These are phyloP conservation scores for Acidomyces sp. DNA, from an alignment of 495 filamentous ascomycete genomes.

Conservation along the genomic window DNA sequence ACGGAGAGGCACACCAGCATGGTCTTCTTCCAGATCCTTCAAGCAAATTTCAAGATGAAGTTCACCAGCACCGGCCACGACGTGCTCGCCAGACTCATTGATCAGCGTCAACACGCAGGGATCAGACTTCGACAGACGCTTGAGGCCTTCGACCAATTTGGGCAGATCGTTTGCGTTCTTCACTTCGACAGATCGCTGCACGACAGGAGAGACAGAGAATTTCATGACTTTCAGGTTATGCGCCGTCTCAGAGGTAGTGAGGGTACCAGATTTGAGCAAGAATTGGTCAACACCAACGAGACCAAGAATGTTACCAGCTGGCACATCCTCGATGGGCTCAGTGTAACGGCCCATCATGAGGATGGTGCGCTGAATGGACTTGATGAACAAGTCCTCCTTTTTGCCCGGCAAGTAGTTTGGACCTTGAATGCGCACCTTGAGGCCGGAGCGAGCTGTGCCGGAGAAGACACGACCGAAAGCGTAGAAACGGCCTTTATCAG, in stretches of 20 bases:
- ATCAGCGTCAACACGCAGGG: constrained; percentile 90
- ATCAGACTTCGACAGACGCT: constrained; percentile 99
- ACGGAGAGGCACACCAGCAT: constrained; percentile 92
- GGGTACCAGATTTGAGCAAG: constrained; percentile 99
- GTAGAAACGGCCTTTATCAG: constrained; percentile 99
- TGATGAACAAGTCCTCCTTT: constrained; percentile 99
- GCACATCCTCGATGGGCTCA: constrained; percentile 98
- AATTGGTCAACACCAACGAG: constrained; percentile 99
- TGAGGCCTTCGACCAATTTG: constrained; percentile 99
- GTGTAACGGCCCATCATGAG: constrained; percentile 99
- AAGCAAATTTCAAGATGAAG: constrained; percentile 99
- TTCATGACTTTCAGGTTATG: constrained; percentile 99
- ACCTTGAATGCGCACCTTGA: constrained; percentile 99
- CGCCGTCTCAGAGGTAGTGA: constrained; percentile 91
- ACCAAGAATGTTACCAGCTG: constrained; percentile 97
- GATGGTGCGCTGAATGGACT: constrained; percentile 98
- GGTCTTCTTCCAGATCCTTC: constrained; percentile 99
- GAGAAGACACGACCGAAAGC: constrained; percentile 99
- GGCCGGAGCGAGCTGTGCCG: constrained; percentile 88
- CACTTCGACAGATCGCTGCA: constrained; percentile 96
- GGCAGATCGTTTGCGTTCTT: constrained; percentile 99
- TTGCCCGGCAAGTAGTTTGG: constrained; percentile 96
- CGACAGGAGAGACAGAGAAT: constrained; percentile 99
- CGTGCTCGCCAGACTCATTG: constrained; percentile 87
- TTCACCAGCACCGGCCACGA: constrained; percentile 98